Conservation (phyloP, 768 basidiomycete species). For the Termitomyces sp. region DNA sequence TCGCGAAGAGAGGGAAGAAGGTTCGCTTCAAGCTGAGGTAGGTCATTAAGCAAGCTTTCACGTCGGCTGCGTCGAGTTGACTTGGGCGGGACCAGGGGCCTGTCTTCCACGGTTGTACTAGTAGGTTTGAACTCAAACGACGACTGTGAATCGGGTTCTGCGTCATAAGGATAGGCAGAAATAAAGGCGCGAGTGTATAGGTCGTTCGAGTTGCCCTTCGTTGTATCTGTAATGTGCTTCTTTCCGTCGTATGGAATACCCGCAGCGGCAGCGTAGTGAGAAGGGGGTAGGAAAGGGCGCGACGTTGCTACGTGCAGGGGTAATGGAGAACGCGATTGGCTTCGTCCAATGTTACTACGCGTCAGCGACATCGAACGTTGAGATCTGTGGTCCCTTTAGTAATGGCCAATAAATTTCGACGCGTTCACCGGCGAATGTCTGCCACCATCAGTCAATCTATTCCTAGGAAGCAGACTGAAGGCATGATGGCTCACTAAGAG, state of each 20-base stretch:
- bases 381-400: background rate
- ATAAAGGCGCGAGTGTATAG: constrained; percentile 17
- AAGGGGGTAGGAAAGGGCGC: constrained; percentile 49
- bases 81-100: constrained; percentile 14
- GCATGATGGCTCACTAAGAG: background rate
- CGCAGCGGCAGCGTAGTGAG: constrained; percentile 55
- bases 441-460: background rate
- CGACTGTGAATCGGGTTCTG: constrained; percentile 25
- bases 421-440: background rate
- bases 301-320: constrained; percentile 30
- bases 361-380: constrained; percentile 20
- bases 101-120: constrained; percentile 11
- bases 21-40: constrained; percentile 62
- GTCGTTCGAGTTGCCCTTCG: constrained; percentile 4
- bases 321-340: constrained; percentile 43
- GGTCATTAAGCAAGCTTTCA: constrained; percentile 46
- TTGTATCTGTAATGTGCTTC: constrained; percentile 4
- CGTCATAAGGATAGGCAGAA: constrained; percentile 24
- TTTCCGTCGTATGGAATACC: constrained; percentile 25
- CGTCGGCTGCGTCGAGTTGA: constrained; percentile 24
- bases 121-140: constrained; percentile 30
- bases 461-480: background rate
- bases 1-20: constrained; percentile 70
- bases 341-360: constrained; percentile 27
- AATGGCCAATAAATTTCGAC: background rate